Evolutionary conservation across 2,329 filamentous ascomycete species (phyloP), one percentile per base, ranked within the genome.

Genomic region (Lachnellula occidentalis): DNA sequence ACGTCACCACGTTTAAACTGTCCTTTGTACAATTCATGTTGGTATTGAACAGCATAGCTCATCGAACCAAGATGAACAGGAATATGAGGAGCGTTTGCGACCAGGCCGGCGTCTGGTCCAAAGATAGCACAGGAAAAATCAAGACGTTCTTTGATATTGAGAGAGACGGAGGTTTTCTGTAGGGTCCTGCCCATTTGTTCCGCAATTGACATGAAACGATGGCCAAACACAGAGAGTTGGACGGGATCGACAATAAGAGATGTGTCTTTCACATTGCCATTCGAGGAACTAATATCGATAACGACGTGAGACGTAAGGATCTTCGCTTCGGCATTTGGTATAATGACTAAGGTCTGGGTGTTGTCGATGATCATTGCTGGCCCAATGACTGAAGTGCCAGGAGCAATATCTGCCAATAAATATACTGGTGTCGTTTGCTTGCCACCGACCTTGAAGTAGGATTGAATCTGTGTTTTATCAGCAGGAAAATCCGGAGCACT

Each of bases 161-260:
- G 11, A 19, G 80, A 86, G 50, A 90, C 85, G 65, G 83, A 86
- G 0, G 86, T 90, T 73, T 90, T 90, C 66, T 90, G 87, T 15
- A 91, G 70, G 2, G 86, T 83, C 47, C 84, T 76, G 1, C 88
- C 87, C 88, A 92, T 92, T 66, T 92, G 87, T 70, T 92, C 88
- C 1, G 88, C 88, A 63, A 92, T 89, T 11, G 85, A 83, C 88
- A 91, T 92, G 71, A 92, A 92, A 12, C 88, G 79, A 67, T 91
- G 86, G 0, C 85, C 85, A 61, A 91, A 91, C 55, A 92, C 86
- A 64, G 83, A 86, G 2, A 92, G 76, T 71, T 88, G 77, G 61
- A 91, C 87, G 0, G 87, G 87, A 66, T 91, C 86, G 0, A 88
- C 82, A 54, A 81, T 49, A 70, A 72, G 39, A 17, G 11, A 19